phyloP scores from a whole-genome alignment of 345 rosid species.

The Kernera saxatilis region DNA sequence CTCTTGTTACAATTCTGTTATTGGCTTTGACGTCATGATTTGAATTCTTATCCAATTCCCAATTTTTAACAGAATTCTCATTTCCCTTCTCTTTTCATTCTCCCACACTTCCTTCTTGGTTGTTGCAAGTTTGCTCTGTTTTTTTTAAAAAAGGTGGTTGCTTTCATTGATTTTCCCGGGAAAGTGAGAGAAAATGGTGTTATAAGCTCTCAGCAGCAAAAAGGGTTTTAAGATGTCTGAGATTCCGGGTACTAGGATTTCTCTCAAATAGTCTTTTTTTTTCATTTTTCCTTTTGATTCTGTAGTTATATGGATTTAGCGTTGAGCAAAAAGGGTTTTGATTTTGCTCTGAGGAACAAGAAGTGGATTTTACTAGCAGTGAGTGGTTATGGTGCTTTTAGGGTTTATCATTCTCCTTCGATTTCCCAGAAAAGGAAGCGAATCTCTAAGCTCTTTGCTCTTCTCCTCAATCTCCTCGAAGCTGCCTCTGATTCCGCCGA shows the following conservation, averaged over 20 bases:
- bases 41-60: constrained; percentile 28
- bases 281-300: neutral
- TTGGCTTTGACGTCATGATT: constrained; percentile 20
- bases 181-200: neutral
- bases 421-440: constrained; percentile 43
- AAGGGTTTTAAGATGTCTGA: neutral
- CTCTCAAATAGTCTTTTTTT: neutral
- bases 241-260: neutral
- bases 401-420: constrained; percentile 56
- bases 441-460: constrained; percentile 45
- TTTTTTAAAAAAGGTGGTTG: neutral
- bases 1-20: constrained; percentile 16
- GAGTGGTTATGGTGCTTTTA: constrained; percentile 51
- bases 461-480: constrained; percentile 50
- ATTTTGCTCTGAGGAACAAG: constrained; percentile 43
- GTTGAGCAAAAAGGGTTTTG: constrained; percentile 42
- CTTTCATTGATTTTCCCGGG: constrained; percentile 8
- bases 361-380: constrained; percentile 48
- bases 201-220: neutral
- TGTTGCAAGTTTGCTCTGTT: constrained; percentile 8
- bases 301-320: constrained; percentile 45
- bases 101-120: neutral
- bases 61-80: neutral
- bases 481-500: constrained; percentile 59
- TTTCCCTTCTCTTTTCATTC: neutral